Evolutionary conservation across 306 rosid genomes (phyloP).

Genomic region (Argentina anserina): DNA sequence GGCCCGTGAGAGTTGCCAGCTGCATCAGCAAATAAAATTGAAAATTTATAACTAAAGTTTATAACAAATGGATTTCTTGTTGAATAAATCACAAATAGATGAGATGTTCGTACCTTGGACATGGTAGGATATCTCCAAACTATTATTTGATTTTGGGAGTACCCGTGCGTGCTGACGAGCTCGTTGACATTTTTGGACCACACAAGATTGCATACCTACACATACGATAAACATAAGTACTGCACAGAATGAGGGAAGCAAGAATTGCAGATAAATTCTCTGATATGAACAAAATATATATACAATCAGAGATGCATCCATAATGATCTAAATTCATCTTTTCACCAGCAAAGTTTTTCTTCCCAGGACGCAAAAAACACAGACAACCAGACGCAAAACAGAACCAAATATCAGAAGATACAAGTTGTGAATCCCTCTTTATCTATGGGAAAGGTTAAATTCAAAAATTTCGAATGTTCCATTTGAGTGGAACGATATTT

Average conservation of each 20-base stretch:
- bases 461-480: not conserved
- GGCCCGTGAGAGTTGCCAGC: constrained; percentile 96
- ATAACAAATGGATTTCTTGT: not conserved
- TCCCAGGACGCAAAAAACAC: not conserved
- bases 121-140: constrained; percentile 98
- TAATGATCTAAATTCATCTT: not conserved
- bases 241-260: not conserved
- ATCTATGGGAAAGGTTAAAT: not conserved
- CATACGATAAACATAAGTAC: constrained; percentile 20
- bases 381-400: not conserved
- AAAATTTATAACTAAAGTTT: constrained; percentile 3
- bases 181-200: constrained; percentile 99
- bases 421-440: not conserved
- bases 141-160: constrained; percentile 95
- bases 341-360: not conserved
- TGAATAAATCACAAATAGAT: not conserved
- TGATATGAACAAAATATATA: not conserved
- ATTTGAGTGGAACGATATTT: not conserved
- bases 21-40: constrained; percentile 32
- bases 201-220: constrained; percentile 95
- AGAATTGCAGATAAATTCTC: not conserved
- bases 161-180: constrained; percentile 96
- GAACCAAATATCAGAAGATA: not conserved
- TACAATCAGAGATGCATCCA: not conserved
- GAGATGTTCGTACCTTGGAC: constrained; percentile 70